phyloP scores from a whole-genome alignment of 108 stramenopile genomes.

The Aurantiochytrium sp. region DNA sequence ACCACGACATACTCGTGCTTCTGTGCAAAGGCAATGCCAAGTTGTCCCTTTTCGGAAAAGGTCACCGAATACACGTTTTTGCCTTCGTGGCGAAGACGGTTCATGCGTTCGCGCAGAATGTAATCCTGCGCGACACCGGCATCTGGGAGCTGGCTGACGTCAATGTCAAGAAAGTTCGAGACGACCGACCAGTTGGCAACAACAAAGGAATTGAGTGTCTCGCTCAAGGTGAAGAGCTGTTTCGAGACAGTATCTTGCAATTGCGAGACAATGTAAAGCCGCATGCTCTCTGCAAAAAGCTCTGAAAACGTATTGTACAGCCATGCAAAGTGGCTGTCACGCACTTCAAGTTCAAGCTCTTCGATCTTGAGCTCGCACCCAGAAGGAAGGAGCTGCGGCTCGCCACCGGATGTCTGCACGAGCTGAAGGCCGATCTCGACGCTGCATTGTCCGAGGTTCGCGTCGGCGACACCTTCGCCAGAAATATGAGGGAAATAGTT shows the following conservation, averaged over 20 bases:
- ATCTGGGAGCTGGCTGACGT: background rate
- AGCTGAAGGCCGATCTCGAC: background rate
- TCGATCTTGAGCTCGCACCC: background rate
- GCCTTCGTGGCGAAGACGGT: background rate
- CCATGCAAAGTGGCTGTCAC: background rate
- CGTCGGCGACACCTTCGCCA: background rate
- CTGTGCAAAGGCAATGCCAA: background rate
- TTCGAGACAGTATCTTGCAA: background rate
- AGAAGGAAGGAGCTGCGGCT: background rate
- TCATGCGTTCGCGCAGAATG: background rate
- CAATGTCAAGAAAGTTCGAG: background rate
- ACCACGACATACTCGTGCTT: background rate
- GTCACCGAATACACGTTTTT: background rate
- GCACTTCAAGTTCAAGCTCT: background rate
- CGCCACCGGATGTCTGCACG: background rate
- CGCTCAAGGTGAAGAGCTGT: background rate
- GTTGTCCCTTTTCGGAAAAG: background rate
- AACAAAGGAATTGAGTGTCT: background rate
- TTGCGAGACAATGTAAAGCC: background rate
- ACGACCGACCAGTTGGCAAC: background rate
- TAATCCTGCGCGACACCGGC: background rate
- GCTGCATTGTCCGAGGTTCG: background rate
- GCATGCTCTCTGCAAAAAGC: background rate
- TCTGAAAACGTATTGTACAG: background rate
- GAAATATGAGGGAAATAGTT: conserved; percentile 10